A percentile compares a stretch with the other conserved stretches of the same genome.
phyloP scores from a whole-genome alignment of 441 rosid genomes.

The Bocquillonia castaneifolia region DNA sequence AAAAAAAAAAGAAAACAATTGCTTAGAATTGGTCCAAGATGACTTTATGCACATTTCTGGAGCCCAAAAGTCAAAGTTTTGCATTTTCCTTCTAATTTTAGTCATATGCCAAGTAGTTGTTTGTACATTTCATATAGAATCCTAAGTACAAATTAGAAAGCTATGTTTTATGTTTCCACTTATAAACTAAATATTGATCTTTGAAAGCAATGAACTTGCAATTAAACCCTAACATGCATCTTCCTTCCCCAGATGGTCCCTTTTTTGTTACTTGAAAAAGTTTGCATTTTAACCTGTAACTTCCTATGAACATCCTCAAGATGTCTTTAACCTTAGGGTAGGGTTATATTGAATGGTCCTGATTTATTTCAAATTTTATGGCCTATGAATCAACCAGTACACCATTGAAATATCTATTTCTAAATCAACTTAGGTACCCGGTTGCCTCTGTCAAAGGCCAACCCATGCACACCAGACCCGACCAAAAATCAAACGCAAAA shows the following conservation, averaged over 20 bases:
- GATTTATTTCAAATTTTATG: slow-evolving; percentile 5
- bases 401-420: slow-evolving; percentile 6
- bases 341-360: too few relatives aligned
- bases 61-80: slow-evolving; percentile 4
- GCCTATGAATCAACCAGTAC: slow-evolving; percentile 1
- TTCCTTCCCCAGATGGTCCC: too few relatives aligned
- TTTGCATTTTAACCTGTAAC: neutral
- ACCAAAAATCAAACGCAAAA: neutral
- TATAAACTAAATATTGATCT: neutral
- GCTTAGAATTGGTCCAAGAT: slow-evolving; percentile 1
- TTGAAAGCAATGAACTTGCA: neutral
- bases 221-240: neutral
- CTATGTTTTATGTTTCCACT: neutral
- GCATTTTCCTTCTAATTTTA: neutral
- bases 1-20: neutral
- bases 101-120: neutral
- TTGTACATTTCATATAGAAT: neutral
- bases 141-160: neutral
- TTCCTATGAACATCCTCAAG: neutral
- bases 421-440: slow-evolving; percentile 12
- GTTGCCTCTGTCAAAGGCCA: slow-evolving; percentile 23
- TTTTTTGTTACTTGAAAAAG: too few relatives aligned
- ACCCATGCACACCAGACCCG: neutral
- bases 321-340: neutral
- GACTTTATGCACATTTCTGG: slow-evolving; percentile 5